Evolutionary conservation across 306 rosid species (phyloP).

Genomic region (Lagenaria siceraria): DNA sequence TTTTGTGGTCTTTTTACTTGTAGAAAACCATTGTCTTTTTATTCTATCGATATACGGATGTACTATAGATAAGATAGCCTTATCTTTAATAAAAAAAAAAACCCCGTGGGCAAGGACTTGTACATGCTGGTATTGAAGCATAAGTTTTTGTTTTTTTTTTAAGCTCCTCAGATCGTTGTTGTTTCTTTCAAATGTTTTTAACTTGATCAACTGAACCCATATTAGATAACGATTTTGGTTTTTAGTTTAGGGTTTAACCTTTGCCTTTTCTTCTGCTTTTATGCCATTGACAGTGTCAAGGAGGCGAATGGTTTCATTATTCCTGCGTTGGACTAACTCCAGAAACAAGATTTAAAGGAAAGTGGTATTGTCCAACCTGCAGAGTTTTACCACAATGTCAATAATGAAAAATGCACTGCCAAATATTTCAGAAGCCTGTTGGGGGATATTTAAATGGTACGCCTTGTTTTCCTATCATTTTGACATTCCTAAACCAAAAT

Average conservation of each 20-base stretch:
- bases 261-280: neutral
- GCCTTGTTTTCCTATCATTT: neutral
- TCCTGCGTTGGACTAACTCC: constrained; percentile 92
- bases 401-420: constrained; percentile 2
- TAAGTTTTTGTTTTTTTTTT: neutral
- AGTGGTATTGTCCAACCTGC: constrained; percentile 99
- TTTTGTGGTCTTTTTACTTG: neutral
- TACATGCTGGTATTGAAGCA: neutral
- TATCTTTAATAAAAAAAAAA: neutral
- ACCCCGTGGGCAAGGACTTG: neutral
- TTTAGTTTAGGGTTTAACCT: neutral
- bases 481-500: neutral
- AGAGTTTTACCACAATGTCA: constrained; percentile 40
- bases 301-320: constrained; percentile 99
- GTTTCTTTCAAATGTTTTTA: neutral
- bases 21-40: neutral
- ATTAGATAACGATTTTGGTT: neutral
- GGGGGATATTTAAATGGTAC: neutral
- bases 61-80: neutral
- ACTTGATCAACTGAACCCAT: neutral
- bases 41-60: neutral
- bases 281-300: constrained; percentile 63
- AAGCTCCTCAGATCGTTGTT: neutral
- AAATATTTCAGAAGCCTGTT: neutral
- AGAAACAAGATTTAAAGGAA: constrained; percentile 94